phyloP scores from a whole-genome alignment of 805 yeast genomes.

The Kluyveromyces nonfermentans region DNA sequence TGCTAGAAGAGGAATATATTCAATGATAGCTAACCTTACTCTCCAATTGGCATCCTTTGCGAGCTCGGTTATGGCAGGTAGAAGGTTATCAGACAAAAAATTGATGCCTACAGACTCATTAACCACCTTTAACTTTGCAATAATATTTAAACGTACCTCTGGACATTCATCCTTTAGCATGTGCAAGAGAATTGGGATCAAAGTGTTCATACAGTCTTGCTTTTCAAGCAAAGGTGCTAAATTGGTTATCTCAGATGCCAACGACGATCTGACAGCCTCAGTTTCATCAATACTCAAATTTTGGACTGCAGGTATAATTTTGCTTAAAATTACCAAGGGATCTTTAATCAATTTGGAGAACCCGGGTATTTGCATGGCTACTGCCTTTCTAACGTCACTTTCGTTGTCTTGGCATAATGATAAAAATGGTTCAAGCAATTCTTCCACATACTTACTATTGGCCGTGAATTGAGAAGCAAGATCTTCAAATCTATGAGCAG shows the following conservation, averaged over 20 bases:
- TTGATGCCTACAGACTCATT: conserved; percentile 93
- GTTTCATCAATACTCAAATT: conserved; percentile 82
- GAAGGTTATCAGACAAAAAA: conserved; percentile 69
- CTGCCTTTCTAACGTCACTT: conserved; percentile 93
- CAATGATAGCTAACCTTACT: conserved; percentile 91
- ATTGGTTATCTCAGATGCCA: conserved; percentile 81
- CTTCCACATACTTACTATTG: conserved; percentile 42
- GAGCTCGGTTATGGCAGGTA: conserved; percentile 92
- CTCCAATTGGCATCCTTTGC: conserved; percentile 98
- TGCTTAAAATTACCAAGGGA: conserved; percentile 47
- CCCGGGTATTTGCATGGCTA: conserved; percentile 82
- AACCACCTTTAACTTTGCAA: conserved; percentile 82
- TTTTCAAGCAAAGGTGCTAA: conserved; percentile 80
- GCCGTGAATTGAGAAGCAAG: conserved; percentile 58
- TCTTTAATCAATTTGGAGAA: conserved; percentile 45
- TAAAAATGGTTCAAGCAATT: conserved; percentile 53
- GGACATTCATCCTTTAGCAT: conserved; percentile 97
- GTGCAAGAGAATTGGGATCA: conserved; percentile 79
- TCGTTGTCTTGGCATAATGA: conserved; percentile 81
- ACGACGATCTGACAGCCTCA: conserved; percentile 86
- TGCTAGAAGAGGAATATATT: conserved; percentile 90
- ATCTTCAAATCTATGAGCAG: conserved; percentile 83
- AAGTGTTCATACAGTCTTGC: conserved; percentile 69
- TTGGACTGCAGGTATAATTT: conserved; percentile 75
- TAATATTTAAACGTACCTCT: conserved; percentile 89